phyloP scores from a whole-genome alignment of 192 early-diverging fungal species.

The Gamsiella multidivaricata region DNA sequence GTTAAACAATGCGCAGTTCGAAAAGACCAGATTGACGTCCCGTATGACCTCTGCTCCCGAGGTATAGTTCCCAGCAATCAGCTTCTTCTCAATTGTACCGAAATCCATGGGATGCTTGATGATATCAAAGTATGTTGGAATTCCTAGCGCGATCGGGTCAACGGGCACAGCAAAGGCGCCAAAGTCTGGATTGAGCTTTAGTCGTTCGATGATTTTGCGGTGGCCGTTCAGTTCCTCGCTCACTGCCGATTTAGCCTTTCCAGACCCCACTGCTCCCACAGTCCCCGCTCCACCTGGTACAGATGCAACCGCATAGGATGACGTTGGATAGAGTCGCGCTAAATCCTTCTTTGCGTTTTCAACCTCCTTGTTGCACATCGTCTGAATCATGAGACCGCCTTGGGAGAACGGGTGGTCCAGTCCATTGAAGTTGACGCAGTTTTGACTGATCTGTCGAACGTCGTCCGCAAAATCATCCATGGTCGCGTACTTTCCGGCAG shows the following conservation, averaged over 20 bases:
- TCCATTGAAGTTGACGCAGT: slow-evolving; percentile 80
- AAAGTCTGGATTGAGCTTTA: slow-evolving; percentile 57
- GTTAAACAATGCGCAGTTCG: slow-evolving; percentile 82
- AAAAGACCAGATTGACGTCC: slow-evolving; percentile 72
- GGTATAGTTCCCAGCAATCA: slow-evolving; percentile 53
- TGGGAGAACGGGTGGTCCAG: slow-evolving; percentile 48
- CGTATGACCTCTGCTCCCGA: slow-evolving; percentile 53
- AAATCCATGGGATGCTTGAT: slow-evolving; percentile 85
- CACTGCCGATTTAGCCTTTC: slow-evolving; percentile 3
- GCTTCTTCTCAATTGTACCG: slow-evolving; percentile 59
- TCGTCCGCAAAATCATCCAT: slow-evolving; percentile 68
- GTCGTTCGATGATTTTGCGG: slow-evolving; percentile 40
- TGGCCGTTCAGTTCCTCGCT: slow-evolving; percentile 38
- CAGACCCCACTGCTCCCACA: slow-evolving; percentile 9
- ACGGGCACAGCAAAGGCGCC: slow-evolving; percentile 69
- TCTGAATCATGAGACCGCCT: slow-evolving; percentile 38
- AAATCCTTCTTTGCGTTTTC: slow-evolving; percentile 50
- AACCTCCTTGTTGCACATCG: slow-evolving; percentile 35
- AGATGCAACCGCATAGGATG: slow-evolving; percentile 6
- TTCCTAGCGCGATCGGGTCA: slow-evolving; percentile 72
- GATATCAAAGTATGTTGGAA: slow-evolving; percentile 76
- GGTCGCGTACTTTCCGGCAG: slow-evolving; percentile 56
- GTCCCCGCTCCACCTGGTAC: not conserved
- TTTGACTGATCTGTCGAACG: slow-evolving; percentile 71
- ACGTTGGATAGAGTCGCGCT: slow-evolving; percentile 25